A percentile compares a stretch with the other conserved stretches of the same genome.
Evolutionary conservation across 2,329 filamentous ascomycete genomes (phyloP).

Genomic region (Pseudogymnoascus sp.): DNA sequence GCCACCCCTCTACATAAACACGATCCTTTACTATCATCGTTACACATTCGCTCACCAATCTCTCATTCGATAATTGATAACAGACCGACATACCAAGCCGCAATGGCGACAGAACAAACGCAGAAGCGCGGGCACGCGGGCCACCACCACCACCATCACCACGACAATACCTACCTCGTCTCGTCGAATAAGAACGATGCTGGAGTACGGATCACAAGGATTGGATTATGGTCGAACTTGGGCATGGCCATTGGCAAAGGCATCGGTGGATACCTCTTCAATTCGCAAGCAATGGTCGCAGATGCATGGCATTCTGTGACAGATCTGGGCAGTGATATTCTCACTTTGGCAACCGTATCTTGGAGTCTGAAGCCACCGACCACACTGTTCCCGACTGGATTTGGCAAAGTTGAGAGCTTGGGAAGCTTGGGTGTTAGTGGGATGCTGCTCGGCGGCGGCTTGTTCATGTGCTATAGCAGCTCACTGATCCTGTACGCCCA

Average conservation of each 20-base stretch:
- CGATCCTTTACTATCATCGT: neutral
- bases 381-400: constrained; percentile 77
- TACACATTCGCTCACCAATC: neutral
- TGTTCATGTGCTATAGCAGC: constrained; percentile 85
- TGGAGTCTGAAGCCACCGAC: constrained; percentile 85
- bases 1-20: constrained; percentile 6
- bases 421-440: constrained; percentile 89
- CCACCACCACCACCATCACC: constrained; percentile 66
- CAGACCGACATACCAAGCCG: constrained; percentile 12
- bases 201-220: constrained; percentile 84
- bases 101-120: constrained; percentile 26
- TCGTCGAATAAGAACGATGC: constrained; percentile 84
- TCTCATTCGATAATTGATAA: neutral
- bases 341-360: constrained; percentile 89
- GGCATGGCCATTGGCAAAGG: constrained; percentile 93
- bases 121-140: constrained; percentile 38
- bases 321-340: constrained; percentile 88
- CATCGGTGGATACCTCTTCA: constrained; percentile 85
- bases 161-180: constrained; percentile 77
- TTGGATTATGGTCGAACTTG: constrained; percentile 82
- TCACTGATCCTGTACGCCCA: constrained; percentile 63
- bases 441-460: constrained; percentile 78
- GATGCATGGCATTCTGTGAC: constrained; percentile 95
- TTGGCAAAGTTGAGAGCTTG: constrained; percentile 95
- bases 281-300: constrained; percentile 86